A percentile compares a stretch with the other conserved stretches of the same genome.
Evolutionary conservation across 2,329 filamentous ascomycete genomes (phyloP).

Genomic region (Ambrosiella cleistominuta): DNA sequence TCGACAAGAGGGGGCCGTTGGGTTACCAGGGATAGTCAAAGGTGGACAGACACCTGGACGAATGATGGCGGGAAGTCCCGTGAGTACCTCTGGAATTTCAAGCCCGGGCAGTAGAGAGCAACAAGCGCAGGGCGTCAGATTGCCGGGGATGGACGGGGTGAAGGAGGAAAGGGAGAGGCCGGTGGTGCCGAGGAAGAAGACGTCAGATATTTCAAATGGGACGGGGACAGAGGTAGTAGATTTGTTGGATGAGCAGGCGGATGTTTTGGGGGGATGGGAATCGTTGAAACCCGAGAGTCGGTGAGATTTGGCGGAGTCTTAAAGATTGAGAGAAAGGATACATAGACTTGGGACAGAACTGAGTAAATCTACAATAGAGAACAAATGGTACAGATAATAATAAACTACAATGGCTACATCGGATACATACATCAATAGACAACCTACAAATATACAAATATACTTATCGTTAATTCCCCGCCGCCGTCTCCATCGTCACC

Average conservation of each 20-base stretch:
- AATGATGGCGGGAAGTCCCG: not conserved
- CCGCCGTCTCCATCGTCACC: slow-evolving; percentile 65
- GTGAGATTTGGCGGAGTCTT: not conserved
- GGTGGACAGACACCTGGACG: not conserved
- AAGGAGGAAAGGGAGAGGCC: not conserved
- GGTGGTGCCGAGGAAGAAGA: slow-evolving; percentile 15
- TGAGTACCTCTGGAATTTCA: not conserved
- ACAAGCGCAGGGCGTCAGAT: not conserved
- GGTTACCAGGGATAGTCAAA: slow-evolving; percentile 5
- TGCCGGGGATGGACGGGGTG: not conserved
- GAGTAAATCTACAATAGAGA: no score
- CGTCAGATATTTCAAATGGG: slow-evolving; percentile 13
- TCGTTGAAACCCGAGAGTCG: slow-evolving; percentile 29
- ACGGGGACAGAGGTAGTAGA: slow-evolving; percentile 21
- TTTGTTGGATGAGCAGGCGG: slow-evolving; percentile 29
- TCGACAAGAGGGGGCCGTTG: not conserved
- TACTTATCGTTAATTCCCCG: slow-evolving; percentile 11
- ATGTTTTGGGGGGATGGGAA: slow-evolving; percentile 36
- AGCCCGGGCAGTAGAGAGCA: not conserved
- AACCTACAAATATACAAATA: no score
- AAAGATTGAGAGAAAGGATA: no score
- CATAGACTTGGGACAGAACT: no score
- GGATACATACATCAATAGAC: no score
- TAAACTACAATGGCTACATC: no score
- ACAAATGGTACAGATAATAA: no score